Percentiles rank a stretch among this genome's conserved stretches.
Conservation (phyloP, 1,139 yeast species). For the Saccharomycopsis hybrid region DNA sequence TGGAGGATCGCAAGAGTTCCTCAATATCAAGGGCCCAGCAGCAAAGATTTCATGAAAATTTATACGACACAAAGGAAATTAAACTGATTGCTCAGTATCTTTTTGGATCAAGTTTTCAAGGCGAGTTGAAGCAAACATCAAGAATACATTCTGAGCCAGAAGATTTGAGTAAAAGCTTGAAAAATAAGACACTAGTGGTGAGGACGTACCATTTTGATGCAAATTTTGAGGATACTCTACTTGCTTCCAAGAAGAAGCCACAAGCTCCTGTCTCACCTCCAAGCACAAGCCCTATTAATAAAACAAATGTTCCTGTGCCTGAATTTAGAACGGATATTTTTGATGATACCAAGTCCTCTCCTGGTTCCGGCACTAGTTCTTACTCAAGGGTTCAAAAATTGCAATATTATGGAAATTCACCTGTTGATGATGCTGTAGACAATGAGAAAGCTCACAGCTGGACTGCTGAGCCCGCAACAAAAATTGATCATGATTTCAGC, state of each 20-base stretch:
- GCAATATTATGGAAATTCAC: too few relatives aligned
- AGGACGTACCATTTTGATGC: conserved; percentile 21
- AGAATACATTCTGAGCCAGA: conserved; percentile 20
- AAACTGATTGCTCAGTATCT: conserved; percentile 16
- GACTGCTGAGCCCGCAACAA: conserved; percentile 16
- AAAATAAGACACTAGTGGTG: conserved; percentile 16
- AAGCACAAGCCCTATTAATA: background rate
- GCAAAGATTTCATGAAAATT: background rate
- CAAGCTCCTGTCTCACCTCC: too few relatives aligned
- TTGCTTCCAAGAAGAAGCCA: background rate
- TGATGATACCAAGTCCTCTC: background rate
- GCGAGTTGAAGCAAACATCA: conserved; percentile 16
- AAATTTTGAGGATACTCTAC: conserved; percentile 12
- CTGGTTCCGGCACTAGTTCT: background rate
- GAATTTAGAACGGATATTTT: too few relatives aligned
- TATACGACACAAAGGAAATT: conserved; percentile 9
- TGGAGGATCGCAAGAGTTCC: conserved; percentile 1
- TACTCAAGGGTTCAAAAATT: too few relatives aligned
- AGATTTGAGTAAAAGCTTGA: conserved; percentile 5
- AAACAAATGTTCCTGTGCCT: too few relatives aligned
- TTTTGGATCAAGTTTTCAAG: conserved; percentile 19
- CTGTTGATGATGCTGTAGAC: too few relatives aligned
- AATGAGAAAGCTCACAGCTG: conserved; percentile 7
- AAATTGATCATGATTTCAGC: conserved; percentile 20
- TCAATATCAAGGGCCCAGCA: background rate